Percentiles rank a stretch among this genome's conserved stretches.
phyloP scores from a whole-genome alignment of 2,329 filamentous ascomycete genomes.

The Calycina herbarum region DNA sequence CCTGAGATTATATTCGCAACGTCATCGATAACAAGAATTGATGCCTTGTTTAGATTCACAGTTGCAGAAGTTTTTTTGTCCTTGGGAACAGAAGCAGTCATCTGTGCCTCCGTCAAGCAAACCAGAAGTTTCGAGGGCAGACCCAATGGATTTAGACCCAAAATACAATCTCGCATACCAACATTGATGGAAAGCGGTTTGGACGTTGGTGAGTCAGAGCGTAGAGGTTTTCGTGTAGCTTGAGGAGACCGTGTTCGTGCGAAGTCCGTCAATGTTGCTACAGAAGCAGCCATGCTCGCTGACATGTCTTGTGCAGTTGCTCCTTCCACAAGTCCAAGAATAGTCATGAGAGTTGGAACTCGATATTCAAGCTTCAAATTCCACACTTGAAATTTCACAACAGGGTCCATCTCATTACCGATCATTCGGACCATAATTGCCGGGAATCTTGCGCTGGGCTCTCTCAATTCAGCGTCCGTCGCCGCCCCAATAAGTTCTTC shows the following conservation, averaged over 20 bases:
- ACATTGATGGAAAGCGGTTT: slow-evolving; percentile 71
- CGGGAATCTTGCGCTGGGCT: slow-evolving; percentile 45
- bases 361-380: slow-evolving; percentile 87
- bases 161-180: slow-evolving; percentile 74
- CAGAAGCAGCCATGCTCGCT: slow-evolving; percentile 72
- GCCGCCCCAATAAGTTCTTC: slow-evolving; percentile 70
- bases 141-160: slow-evolving; percentile 81
- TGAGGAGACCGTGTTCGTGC: slow-evolving; percentile 46
- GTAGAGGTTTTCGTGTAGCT: slow-evolving; percentile 15
- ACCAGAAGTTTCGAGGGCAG: slow-evolving; percentile 74
- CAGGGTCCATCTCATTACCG: slow-evolving; percentile 90
- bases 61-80: slow-evolving; percentile 63
- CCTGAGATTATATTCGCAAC: slow-evolving; percentile 45
- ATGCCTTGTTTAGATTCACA: slow-evolving; percentile 75
- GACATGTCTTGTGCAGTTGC: slow-evolving; percentile 73
- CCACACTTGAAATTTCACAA: slow-evolving; percentile 82
- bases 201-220: slow-evolving; percentile 26
- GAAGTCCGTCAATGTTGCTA: slow-evolving; percentile 72
- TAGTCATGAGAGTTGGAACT: slow-evolving; percentile 77
- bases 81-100: slow-evolving; percentile 67
- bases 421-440: slow-evolving; percentile 89
- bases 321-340: slow-evolving; percentile 69
- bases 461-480: slow-evolving; percentile 33
- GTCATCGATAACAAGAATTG: slow-evolving; percentile 81
- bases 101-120: slow-evolving; percentile 73